These are phyloP conservation scores for Heterococcus sp. DNA, from an alignment of 108 stramenopile genomes.

Conservation along the genomic window DNA sequence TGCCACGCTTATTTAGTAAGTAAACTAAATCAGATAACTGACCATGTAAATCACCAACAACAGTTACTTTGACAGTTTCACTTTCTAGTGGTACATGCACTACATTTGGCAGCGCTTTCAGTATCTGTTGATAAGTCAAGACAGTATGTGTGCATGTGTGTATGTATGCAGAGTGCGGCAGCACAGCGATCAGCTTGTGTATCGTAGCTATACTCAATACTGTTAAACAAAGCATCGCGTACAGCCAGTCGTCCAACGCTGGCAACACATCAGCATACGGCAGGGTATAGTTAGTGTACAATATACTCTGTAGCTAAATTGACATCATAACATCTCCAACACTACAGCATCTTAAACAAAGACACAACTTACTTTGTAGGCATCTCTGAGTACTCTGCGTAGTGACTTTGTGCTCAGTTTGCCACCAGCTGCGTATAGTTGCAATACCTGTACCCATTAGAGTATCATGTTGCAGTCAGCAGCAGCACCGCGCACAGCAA, in stretches of 20 bases:
- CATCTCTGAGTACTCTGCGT: slow-evolving; percentile 26
- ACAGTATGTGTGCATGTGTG: background rate
- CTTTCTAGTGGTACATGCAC: slow-evolving; percentile 12
- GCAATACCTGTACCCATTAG: background rate
- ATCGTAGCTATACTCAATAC: background rate
- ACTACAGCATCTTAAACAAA: too few species aligned
- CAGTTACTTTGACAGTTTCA: slow-evolving; percentile 7
- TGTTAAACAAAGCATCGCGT: too few species aligned
- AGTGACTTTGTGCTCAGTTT: slow-evolving; percentile 18
- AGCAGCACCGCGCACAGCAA: too few species aligned
- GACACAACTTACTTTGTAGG: slow-evolving; percentile 27
- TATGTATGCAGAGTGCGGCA: background rate
- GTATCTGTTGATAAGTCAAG: background rate
- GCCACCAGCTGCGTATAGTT: slow-evolving; percentile 26
- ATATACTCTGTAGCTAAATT: too few species aligned
- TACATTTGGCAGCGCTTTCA: slow-evolving; percentile 17
- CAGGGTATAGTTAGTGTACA: too few species aligned
- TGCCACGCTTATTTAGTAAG: slow-evolving; percentile 40
- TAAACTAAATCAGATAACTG: slow-evolving; percentile 46
- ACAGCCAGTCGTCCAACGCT: too few species aligned
- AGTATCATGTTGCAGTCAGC: too few species aligned
- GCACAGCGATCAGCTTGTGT: background rate
- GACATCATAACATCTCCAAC: too few species aligned
- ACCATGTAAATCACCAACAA: slow-evolving; percentile 55
- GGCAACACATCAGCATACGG: too few species aligned